Evolutionary conservation across 2,329 filamentous ascomycete genomes (phyloP).

Genomic region (Calonectria fujianensis): DNA sequence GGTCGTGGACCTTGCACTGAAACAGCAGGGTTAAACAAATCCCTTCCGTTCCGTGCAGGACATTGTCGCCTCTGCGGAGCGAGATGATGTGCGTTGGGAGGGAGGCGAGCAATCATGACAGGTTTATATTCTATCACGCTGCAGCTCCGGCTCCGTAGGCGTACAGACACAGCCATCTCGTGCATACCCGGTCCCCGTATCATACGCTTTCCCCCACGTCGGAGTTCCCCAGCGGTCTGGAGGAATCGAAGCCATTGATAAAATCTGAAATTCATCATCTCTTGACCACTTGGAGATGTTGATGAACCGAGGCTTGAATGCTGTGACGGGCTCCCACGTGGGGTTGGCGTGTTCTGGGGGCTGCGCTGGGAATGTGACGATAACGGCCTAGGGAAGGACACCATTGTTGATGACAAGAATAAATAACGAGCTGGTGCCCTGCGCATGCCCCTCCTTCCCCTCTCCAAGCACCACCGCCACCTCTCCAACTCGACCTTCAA

Average conservation of each 20-base stretch:
- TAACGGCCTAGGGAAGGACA: background rate
- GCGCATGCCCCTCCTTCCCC: background rate
- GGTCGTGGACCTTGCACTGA: slow-evolving; percentile 28
- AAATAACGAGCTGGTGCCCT: background rate
- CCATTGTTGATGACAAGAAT: slow-evolving; percentile 9
- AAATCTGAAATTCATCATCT: slow-evolving; percentile 12
- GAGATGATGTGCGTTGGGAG: slow-evolving; percentile 4
- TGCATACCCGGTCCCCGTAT: slow-evolving; percentile 31
- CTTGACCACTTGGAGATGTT: slow-evolving; percentile 9
- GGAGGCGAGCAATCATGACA: slow-evolving; percentile 21
- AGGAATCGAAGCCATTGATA: slow-evolving; percentile 9
- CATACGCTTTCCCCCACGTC: slow-evolving; percentile 31
- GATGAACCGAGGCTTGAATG: background rate
- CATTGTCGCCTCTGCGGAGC: slow-evolving; percentile 27
- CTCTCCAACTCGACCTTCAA: background rate
- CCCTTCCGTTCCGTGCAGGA: slow-evolving; percentile 21
- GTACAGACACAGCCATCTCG: slow-evolving; percentile 26
- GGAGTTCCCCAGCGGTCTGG: slow-evolving; percentile 37
- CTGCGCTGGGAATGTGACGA: background rate
- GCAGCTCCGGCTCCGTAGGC: slow-evolving; percentile 19
- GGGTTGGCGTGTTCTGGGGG: background rate
- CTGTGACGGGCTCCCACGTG: slow-evolving; percentile 26
- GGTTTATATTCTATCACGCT: slow-evolving; percentile 3
- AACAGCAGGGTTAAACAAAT: slow-evolving; percentile 29
- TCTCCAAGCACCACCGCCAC: background rate